Percentiles rank a stretch among this genome's conserved stretches.
These are phyloP conservation scores for Oidiodendron maius DNA, from an alignment of 495 filamentous ascomycete species.

Conservation along the genomic window DNA sequence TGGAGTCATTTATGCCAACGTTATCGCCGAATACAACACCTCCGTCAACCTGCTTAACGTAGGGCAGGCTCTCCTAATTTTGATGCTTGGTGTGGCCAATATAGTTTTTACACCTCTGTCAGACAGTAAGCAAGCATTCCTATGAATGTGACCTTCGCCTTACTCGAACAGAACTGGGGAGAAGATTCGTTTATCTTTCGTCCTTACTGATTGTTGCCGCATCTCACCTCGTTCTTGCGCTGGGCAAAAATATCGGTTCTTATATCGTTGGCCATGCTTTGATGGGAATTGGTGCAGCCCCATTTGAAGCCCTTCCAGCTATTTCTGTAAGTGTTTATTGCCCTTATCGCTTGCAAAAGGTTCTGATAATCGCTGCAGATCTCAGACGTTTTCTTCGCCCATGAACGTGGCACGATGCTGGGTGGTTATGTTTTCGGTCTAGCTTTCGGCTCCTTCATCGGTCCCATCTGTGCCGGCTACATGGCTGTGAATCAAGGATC, in stretches of 20 bases:
- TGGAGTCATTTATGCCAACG: not conserved
- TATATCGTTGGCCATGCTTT: not conserved
- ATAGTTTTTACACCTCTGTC: not conserved
- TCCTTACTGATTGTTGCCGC: not conserved
- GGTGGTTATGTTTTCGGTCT: not conserved
- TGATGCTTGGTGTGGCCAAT: not conserved
- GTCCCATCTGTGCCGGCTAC: constrained; percentile 37
- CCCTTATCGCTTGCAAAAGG: not conserved
- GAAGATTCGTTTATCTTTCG: not conserved
- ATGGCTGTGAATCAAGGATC: constrained; percentile 33
- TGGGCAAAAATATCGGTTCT: not conserved
- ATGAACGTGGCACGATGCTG: not conserved
- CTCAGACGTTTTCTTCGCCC: constrained; percentile 14
- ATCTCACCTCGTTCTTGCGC: not conserved
- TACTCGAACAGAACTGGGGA: not conserved
- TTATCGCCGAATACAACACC: not conserved
- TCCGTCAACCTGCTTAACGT: not conserved
- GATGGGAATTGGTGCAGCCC: not conserved
- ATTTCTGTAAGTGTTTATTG: not conserved
- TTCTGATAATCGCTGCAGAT: constrained; percentile 18
- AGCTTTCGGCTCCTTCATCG: constrained; percentile 19
- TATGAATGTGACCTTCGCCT: not conserved
- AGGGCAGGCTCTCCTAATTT: not conserved
- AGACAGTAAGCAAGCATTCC: not conserved
- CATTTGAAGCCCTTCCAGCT: not conserved